These are phyloP conservation scores for Hanseniaspora lachancei DNA, from an alignment of 805 yeast species.

Conservation along the genomic window DNA sequence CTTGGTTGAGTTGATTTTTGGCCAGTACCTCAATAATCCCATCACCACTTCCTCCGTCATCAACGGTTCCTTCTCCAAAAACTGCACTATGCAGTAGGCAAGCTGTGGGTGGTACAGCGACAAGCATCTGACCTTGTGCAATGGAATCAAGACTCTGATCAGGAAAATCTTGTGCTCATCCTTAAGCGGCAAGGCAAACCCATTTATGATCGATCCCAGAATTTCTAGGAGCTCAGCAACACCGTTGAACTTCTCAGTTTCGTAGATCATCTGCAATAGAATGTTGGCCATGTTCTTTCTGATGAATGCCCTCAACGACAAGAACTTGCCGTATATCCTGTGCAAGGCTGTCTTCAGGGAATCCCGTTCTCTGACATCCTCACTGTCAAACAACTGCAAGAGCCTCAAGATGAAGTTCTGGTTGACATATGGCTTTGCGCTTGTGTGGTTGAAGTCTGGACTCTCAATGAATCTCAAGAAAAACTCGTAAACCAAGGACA, in stretches of 20 bases:
- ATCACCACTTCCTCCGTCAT: constrained; percentile 92
- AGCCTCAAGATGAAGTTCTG: constrained; percentile 72
- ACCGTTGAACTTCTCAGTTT: constrained; percentile 91
- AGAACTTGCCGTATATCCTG: constrained; percentile 88
- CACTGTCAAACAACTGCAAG: constrained; percentile 85
- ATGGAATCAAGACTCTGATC: constrained; percentile 72
- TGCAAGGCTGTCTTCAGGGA: constrained; percentile 89
- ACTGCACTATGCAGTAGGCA: constrained; percentile 93
- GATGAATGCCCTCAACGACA: constrained; percentile 78
- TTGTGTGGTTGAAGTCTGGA: constrained; percentile 84
- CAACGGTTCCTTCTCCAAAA: constrained; percentile 82
- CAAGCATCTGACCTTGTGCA: constrained; percentile 81
- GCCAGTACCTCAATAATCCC: constrained; percentile 92
- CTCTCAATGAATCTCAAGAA: constrained; percentile 85
- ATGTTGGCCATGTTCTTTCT: constrained; percentile 85
- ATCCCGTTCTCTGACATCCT: constrained; percentile 93
- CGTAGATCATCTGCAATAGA: constrained; percentile 84
- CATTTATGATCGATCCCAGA: constrained; percentile 90
- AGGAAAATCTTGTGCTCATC: constrained; percentile 92
- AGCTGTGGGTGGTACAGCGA: constrained; percentile 91
- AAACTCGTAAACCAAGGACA: constrained; percentile 92
- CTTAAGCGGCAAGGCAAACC: constrained; percentile 91
- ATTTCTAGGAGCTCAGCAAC: constrained; percentile 89
- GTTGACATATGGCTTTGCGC: constrained; percentile 88
- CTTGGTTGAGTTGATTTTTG: constrained; percentile 85